Percentiles rank a stretch among this genome's conserved stretches.
These are phyloP conservation scores for Fusarium solani-melongenae DNA, from an alignment of 2,329 filamentous ascomycete species.

Conservation along the genomic window DNA sequence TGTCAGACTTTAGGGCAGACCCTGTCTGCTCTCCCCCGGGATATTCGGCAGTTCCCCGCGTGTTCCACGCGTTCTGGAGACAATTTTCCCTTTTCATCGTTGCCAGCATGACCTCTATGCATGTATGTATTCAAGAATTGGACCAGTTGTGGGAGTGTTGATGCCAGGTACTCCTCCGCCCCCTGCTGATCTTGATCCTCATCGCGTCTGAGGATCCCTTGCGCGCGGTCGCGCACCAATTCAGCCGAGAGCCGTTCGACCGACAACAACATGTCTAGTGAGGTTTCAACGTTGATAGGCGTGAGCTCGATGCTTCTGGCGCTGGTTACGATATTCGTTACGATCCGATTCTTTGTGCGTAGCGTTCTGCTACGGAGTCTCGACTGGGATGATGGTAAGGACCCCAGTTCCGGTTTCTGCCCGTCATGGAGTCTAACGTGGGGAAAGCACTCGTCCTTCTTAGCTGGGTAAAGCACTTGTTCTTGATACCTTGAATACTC, in stretches of 20 bases:
- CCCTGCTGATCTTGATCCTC: neutral
- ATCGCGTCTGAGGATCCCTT: neutral
- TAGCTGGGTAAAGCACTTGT: neutral
- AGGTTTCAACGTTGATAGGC: neutral
- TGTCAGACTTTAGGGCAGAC: neutral
- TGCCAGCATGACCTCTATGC: neutral
- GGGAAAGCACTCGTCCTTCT: neutral
- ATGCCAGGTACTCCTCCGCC: neutral
- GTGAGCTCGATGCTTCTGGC: constrained; percentile 3
- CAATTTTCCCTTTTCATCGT: neutral
- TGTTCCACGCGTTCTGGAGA: neutral
- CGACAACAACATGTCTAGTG: neutral
- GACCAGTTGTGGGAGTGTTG: neutral
- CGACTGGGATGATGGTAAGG: neutral
- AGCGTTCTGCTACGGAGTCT: neutral
- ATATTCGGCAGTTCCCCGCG: neutral
- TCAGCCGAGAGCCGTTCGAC: neutral
- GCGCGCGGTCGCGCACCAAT: neutral
- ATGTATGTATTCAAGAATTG: neutral
- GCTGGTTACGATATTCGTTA: neutral
- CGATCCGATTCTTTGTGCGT: neutral
- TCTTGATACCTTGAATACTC: neutral
- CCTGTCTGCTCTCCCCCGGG: neutral
- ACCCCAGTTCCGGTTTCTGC: neutral
- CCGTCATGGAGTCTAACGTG: neutral